Percentiles rank a stretch among this genome's conserved stretches.
Conservation (phyloP, 2,329 filamentous ascomycete genomes). For the Spiromastix sp. region DNA sequence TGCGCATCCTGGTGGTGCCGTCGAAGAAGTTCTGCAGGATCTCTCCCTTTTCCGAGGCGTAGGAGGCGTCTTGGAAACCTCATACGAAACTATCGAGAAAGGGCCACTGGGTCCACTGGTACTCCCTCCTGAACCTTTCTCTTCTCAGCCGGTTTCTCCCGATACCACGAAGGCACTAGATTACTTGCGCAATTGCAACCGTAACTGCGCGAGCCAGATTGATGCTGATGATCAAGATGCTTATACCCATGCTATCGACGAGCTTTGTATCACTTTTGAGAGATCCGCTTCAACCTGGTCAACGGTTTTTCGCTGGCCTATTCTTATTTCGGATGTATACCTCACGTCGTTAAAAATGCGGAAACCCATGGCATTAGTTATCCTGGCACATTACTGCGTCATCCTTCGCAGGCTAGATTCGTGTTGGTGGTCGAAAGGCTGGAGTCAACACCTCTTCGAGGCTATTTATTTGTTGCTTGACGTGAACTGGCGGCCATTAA, state of each 20-base stretch:
- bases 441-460: slow-evolving; percentile 56
- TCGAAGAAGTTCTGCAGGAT: slow-evolving; percentile 18
- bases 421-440: slow-evolving; percentile 59
- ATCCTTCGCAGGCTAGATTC: slow-evolving; percentile 50
- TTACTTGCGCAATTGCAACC: slow-evolving; percentile 13
- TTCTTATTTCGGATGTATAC: slow-evolving; percentile 54
- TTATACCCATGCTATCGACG: slow-evolving; percentile 15
- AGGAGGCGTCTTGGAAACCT: slow-evolving; percentile 16
- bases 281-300: slow-evolving; percentile 12
- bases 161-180: slow-evolving; percentile 14
- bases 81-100: slow-evolving; percentile 15
- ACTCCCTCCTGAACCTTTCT: slow-evolving; percentile 8
- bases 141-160: slow-evolving; percentile 10
- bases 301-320: slow-evolving; percentile 47
- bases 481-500: slow-evolving; percentile 12
- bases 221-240: slow-evolving; percentile 13
- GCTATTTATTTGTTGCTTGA: slow-evolving; percentile 35
- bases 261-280: slow-evolving; percentile 14
- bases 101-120: slow-evolving; percentile 15
- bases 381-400: slow-evolving; percentile 58
- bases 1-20: slow-evolving; percentile 11
- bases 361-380: slow-evolving; percentile 51
- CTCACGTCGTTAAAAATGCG: slow-evolving; percentile 51
- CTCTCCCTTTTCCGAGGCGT: slow-evolving; percentile 20
- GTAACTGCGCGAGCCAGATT: slow-evolving; percentile 11